Evolutionary conservation across 2,329 filamentous ascomycete species (phyloP).

Genomic region (Scopulariopsis brevicaulis): DNA sequence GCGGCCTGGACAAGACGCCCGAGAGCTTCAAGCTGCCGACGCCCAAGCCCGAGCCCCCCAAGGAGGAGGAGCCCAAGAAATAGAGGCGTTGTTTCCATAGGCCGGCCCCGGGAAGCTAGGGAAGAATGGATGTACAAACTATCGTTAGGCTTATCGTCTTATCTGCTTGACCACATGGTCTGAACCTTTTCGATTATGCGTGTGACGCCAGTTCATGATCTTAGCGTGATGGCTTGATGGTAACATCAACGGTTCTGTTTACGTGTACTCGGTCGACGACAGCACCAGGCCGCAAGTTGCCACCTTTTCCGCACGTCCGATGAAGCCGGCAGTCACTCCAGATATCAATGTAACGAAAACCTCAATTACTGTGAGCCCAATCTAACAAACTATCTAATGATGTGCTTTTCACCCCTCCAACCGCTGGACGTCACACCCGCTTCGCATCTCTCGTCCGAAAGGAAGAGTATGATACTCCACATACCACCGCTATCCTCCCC

Average conservation of each 20-base stretch:
- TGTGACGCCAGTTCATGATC: not conserved
- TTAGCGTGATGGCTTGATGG: not conserved
- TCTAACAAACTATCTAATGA: conserved; percentile 4
- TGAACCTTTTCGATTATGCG: not conserved
- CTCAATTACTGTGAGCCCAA: not conserved
- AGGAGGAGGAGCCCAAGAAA: conserved; percentile 78
- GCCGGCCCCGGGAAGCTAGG: not conserved
- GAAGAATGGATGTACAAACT: not conserved
- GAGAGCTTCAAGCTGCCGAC: conserved; percentile 89
- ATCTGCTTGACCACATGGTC: not conserved
- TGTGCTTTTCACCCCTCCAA: not conserved
- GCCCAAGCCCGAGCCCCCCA: conserved; percentile 87
- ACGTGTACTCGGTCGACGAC: too few relatives aligned
- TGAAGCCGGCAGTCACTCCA: not conserved
- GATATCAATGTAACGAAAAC: not conserved
- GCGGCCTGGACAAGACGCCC: conserved; percentile 68
- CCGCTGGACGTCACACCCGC: not conserved
- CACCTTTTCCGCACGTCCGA: too few relatives aligned
- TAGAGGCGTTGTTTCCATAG: conserved; percentile 31
- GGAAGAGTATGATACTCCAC: not conserved
- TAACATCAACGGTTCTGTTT: too few relatives aligned
- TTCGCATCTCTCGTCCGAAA: not conserved
- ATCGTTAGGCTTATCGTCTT: conserved; percentile 2
- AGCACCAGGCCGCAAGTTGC: too few relatives aligned
- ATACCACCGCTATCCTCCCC: not conserved